Conservation (phyloP, 2,329 filamentous ascomycete species). For the Neonectria sp. region DNA sequence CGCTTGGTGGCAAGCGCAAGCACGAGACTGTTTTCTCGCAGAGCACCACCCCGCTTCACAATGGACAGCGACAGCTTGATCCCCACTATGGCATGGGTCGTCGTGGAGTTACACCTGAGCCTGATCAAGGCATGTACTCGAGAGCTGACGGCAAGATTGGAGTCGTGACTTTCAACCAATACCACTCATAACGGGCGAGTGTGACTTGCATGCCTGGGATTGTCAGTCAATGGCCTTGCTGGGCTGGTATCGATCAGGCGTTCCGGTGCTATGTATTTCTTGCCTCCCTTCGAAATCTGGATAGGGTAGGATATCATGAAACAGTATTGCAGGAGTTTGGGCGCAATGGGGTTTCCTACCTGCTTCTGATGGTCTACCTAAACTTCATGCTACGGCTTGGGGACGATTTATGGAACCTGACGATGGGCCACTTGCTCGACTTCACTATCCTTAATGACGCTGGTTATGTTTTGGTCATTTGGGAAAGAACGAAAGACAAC, state of each 20-base stretch:
- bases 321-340: constrained; percentile 46
- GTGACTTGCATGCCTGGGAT: constrained; percentile 4
- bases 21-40: constrained; percentile 54
- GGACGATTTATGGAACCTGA: constrained; percentile 29
- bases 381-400: constrained; percentile 7
- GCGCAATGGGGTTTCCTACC: constrained; percentile 32
- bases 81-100: constrained; percentile 46
- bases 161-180: constrained; percentile 51
- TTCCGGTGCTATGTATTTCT: constrained; percentile 47
- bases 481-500: constrained; percentile 25
- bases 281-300: constrained; percentile 33
- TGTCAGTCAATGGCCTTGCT: constrained; percentile 21
- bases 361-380: constrained; percentile 16
- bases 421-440: constrained; percentile 18
- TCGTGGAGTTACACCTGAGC: constrained; percentile 47
- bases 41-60: constrained; percentile 51
- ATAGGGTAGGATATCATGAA: constrained; percentile 38
- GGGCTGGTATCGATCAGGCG: constrained; percentile 37
- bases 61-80: constrained; percentile 56
- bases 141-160: constrained; percentile 54
- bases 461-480: constrained; percentile 25
- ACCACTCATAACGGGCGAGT: constrained; percentile 35
- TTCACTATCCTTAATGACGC: constrained; percentile 29
- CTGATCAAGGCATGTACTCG: constrained; percentile 52
- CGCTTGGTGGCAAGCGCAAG: constrained; percentile 56